Evolutionary conservation across 495 filamentous ascomycete species (phyloP), one percentile per base, ranked within the genome.

Genomic region (Penicillium roqueforti): DNA sequence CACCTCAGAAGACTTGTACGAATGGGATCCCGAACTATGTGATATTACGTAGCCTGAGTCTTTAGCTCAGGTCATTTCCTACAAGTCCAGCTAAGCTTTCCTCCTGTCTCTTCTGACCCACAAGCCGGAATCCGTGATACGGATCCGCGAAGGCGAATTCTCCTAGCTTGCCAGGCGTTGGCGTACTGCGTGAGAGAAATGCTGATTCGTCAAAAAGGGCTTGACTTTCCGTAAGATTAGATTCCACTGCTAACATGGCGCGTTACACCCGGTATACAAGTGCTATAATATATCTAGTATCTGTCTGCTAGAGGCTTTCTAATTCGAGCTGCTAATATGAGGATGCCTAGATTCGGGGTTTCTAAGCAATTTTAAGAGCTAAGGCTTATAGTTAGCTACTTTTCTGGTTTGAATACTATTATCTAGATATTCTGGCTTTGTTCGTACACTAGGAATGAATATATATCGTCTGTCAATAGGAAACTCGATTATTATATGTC

Each of bases 11-110:
- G 4, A 3, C n/a, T 10, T 25, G 6, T 32, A 13, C 3, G 14
- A 20, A 9, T n/a, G 16, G 9, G 13, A 41, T 47, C 39, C 44
- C 57, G 20, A 53, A 53, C 34, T 52, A 56, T 60, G 57, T 5
- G 13, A 9, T 32, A 29, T 56, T 53, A 56, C 48, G 43, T 60
- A 53, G 48, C 34, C 18, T 10, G 8, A 20, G 41, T 16, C 36
- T 26, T 16, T 32, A 32, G 6, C 32, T 36, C 37, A 51, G 23
- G 14, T 43, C 20, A 37, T 16, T 11, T 16, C 13, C 29, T 37
- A 10, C 41, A 46, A 26, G 4, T 25, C 6, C 13, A 40, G 53
- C 44, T 44, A 54, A 55, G 53, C 53, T 54, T 54, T 48, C 31
- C 13, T 31, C 23, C 25, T 28, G 16, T 20, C 3, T 23, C 9